These are phyloP conservation scores for Collybiopsis luxurians DNA, from an alignment of 768 basidiomycete genomes.

Conservation along the genomic window DNA sequence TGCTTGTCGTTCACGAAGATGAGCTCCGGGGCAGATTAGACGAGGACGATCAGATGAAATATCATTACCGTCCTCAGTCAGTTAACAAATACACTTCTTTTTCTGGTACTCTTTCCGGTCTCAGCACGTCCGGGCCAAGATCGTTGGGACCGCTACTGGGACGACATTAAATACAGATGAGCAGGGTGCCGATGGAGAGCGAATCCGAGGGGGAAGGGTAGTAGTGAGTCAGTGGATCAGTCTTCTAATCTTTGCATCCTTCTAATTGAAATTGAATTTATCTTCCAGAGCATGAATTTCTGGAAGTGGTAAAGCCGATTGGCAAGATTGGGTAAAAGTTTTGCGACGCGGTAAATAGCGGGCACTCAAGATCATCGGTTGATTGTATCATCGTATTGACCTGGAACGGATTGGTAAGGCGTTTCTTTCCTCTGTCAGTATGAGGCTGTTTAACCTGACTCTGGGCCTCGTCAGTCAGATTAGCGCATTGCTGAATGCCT, in stretches of 20 bases:
- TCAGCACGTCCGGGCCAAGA: slow-evolving; percentile 6
- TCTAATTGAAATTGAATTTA: too few relatives aligned
- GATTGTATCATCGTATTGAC: slow-evolving; percentile 99
- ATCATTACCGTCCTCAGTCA: slow-evolving; percentile 67
- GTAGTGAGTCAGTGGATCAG: slow-evolving; percentile 23
- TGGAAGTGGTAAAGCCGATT: slow-evolving; percentile 33
- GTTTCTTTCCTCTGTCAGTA: not conserved
- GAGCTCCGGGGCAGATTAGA: slow-evolving; percentile 75
- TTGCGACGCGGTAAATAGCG: slow-evolving; percentile 73
- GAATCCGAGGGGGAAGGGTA: slow-evolving; percentile 82
- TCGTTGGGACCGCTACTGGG: slow-evolving; percentile 77
- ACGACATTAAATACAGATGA: slow-evolving; percentile 82
- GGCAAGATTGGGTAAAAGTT: slow-evolving; percentile 62
- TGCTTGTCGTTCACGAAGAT: slow-evolving; percentile 83
- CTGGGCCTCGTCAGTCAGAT: slow-evolving; percentile 47
- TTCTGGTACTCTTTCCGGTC: not conserved
- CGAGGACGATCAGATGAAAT: slow-evolving; percentile 83
- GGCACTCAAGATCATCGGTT: slow-evolving; percentile 96
- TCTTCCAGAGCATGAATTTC: too few relatives aligned
- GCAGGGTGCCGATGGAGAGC: slow-evolving; percentile 82
- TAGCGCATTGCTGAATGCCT: slow-evolving; percentile 99
- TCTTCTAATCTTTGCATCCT: too few relatives aligned
- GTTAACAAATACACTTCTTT: slow-evolving; percentile 14
- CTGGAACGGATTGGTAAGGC: slow-evolving; percentile 83
- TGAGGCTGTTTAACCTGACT: slow-evolving; percentile 7